These are phyloP conservation scores for Schwanniomyces sp. DNA, from an alignment of 805 yeast genomes.

Conservation along the genomic window DNA sequence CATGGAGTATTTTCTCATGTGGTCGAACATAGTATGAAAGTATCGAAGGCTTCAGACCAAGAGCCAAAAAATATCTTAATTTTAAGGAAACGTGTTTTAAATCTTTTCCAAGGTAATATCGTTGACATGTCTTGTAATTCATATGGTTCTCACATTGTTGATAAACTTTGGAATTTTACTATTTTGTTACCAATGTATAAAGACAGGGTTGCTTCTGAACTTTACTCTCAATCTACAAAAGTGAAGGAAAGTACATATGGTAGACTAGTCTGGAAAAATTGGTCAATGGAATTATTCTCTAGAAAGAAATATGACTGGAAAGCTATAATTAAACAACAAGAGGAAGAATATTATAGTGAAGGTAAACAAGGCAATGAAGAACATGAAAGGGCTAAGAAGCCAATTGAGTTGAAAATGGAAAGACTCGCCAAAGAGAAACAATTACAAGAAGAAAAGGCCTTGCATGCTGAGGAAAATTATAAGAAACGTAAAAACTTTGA, in stretches of 20 bases:
- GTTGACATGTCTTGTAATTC: conserved; percentile 75
- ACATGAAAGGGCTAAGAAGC: conserved; percentile 27
- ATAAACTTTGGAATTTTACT: conserved; percentile 79
- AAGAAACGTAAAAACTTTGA: conserved; percentile 20
- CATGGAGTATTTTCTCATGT: conserved; percentile 93
- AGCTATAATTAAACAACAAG: conserved; percentile 49
- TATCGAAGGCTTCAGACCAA: conserved; percentile 31
- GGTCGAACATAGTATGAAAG: conserved; percentile 59
- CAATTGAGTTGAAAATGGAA: conserved; percentile 44
- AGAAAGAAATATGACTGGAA: conserved; percentile 87
- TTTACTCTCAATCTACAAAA: conserved; percentile 56
- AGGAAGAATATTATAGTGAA: conserved; percentile 27
- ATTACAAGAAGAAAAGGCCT: conserved; percentile 23
- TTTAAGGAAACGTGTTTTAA: conserved; percentile 66
- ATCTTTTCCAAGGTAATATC: conserved; percentile 54
- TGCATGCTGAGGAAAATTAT: conserved; percentile 17
- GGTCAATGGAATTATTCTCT: conserved; percentile 79
- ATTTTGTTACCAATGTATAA: conserved; percentile 76
- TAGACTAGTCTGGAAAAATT: conserved; percentile 90
- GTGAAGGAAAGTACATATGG: conserved; percentile 89
- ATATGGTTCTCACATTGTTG: conserved; percentile 89
- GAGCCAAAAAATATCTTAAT: conserved; percentile 48
- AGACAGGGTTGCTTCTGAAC: conserved; percentile 76
- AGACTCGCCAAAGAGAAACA: conserved; percentile 30
- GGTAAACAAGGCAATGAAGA: conserved; percentile 7